Conservation (phyloP, 352 stramenopile genomes). For the Nothophytophthora sp. region DNA sequence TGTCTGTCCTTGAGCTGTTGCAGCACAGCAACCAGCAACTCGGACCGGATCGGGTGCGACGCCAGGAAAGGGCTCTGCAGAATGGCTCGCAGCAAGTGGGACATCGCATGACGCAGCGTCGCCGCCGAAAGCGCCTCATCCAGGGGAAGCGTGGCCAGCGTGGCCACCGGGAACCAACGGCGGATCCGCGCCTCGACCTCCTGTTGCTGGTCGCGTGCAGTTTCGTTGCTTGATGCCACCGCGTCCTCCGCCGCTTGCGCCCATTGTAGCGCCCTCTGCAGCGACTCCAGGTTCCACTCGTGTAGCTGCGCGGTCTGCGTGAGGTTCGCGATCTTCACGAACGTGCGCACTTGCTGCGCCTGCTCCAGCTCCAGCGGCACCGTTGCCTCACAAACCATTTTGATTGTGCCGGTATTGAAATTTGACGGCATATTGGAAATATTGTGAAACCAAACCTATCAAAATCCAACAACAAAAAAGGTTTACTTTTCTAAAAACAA, state of each 20-base stretch:
- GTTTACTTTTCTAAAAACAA: too few relatives aligned
- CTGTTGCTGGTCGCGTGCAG: constrained; percentile 7
- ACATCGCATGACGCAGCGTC: constrained; percentile 15
- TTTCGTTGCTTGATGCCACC: too few relatives aligned
- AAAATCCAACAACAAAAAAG: too few relatives aligned
- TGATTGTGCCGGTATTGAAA: too few relatives aligned
- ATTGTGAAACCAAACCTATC: too few relatives aligned
- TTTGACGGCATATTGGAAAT: too few relatives aligned
- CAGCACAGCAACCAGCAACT: constrained; percentile 36
- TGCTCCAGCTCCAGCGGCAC: too few relatives aligned
- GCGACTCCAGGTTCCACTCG: constrained; percentile 54
- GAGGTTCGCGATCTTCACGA: constrained; percentile 48
- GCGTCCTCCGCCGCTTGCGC: constrained; percentile 33
- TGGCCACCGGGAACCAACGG: constrained; percentile 32
- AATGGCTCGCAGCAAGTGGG: constrained; percentile 44
- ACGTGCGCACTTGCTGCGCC: constrained; percentile 30
- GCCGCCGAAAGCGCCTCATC: constrained; percentile 10
- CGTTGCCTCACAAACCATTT: too few relatives aligned
- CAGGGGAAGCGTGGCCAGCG: constrained; percentile 38
- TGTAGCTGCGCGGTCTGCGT: constrained; percentile 50
- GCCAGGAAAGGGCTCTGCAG: constrained; percentile 54
- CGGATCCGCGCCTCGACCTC: constrained; percentile 25
- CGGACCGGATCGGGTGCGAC: constrained; percentile 43
- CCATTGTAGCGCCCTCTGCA: constrained; percentile 45
- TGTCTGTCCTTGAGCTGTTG: constrained; percentile 21